These are phyloP conservation scores for Pythium guiyangense DNA, from an alignment of 352 stramenopile genomes.

Conservation along the genomic window DNA sequence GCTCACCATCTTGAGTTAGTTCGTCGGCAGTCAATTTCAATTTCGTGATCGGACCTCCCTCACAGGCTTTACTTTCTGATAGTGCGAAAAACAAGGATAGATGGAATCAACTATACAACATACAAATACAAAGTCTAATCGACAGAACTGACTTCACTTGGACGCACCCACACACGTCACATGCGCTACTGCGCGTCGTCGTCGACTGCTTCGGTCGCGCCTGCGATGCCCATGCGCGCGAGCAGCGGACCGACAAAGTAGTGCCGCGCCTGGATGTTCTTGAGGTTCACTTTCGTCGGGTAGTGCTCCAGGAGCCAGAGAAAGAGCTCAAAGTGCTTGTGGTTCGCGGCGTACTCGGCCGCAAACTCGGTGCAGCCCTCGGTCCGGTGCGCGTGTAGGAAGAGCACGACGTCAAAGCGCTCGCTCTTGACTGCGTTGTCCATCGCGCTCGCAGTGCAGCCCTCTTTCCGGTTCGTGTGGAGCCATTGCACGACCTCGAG, in stretches of 20 bases:
- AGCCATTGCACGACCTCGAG: slow-evolving; percentile 14
- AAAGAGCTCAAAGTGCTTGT: slow-evolving; percentile 13
- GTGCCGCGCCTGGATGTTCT: slow-evolving; percentile 13
- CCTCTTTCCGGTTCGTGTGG: slow-evolving; percentile 13
- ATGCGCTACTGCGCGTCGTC: background rate
- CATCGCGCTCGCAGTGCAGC: slow-evolving; percentile 11
- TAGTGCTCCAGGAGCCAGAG: slow-evolving; percentile 9
- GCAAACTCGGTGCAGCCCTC: slow-evolving; percentile 11
- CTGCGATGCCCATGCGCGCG: slow-evolving; percentile 1
- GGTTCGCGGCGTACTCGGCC: slow-evolving; percentile 10
- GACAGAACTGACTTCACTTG: background rate
- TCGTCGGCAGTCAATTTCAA: background rate
- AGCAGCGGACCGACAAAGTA: slow-evolving; percentile 10
- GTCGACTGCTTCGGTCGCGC: background rate
- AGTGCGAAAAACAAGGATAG: background rate
- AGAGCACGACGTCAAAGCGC: slow-evolving; percentile 7
- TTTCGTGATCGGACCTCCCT: background rate
- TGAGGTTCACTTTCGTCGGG: slow-evolving; percentile 8
- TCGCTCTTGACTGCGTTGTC: slow-evolving; percentile 10
- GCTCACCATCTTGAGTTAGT: background rate
- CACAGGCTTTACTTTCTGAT: background rate
- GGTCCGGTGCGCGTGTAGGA: slow-evolving; percentile 3
- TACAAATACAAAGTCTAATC: background rate
- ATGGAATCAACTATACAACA: background rate
- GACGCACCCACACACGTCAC: background rate